Evolutionary conservation across 2,329 filamentous ascomycete genomes (phyloP), one percentile per base, ranked within the genome.

Genomic region (Colletotrichum sp.): DNA sequence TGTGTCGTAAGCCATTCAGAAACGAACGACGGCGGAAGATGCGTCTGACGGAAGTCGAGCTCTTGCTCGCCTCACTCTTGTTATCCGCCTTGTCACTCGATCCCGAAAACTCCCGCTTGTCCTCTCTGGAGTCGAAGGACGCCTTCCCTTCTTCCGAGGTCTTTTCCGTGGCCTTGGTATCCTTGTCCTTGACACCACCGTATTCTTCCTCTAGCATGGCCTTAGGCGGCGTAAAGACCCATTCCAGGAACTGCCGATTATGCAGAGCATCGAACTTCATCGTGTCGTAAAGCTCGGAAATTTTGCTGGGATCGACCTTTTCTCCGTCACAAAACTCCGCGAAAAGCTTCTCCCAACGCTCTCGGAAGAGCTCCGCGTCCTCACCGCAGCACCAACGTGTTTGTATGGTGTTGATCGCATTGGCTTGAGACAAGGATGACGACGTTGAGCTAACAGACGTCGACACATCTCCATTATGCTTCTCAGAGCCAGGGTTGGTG

Each of bases 181-280:
- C 80, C 34, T 78, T 79, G 52, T 85, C 84, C 36, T 81, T 85
- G 77, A 84, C 87, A 59, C 84, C 87, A 64, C 84, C 88, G 77
- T 90, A 89, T 78, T 94, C 93, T 68, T 96, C 94, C 70, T 94
- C 94, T 13, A 96, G 87, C 85, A 98, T 95, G 75, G 89, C 90
- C 80, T 92, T 93, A 39, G 95, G 93, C 3, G 97, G 97, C 18
- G 96, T 98, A 80, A 99, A 99, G 0, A 98, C 94, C 95, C 97
- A 99, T 84, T 99, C 97, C 6, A 99, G 88, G 81, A 99, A 99
- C 77, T 96, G 95, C 4, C 97, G 93, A 82, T 99, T 99, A 85
- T 99, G 98, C 16, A 99, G 89, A 2, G 97, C 97, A 84, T 99
- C 97, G 79, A 99, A 99, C 85, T 99, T 99, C 97, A 99, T 99